Evolutionary conservation across 139 green algal species (phyloP).

Genomic region (Micromonas commoda): DNA sequence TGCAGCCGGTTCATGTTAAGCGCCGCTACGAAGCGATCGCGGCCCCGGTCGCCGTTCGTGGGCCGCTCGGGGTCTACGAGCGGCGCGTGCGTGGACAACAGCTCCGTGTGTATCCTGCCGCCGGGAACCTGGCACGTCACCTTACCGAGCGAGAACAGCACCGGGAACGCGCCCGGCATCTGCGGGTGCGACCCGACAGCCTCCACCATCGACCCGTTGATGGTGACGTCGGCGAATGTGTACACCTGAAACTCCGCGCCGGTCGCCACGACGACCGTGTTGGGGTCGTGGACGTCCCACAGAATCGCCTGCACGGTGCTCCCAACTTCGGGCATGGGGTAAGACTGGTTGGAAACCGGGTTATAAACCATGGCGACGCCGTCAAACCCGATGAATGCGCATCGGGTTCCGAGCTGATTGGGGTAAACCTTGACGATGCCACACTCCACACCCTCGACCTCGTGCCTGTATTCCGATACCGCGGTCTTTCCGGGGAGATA

Average conservation of each 20-base stretch:
- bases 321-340: conserved; percentile 37
- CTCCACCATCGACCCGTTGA: conserved; percentile 40
- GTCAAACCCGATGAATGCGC: conserved; percentile 57
- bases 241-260: conserved; percentile 40
- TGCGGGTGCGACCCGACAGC: conserved; percentile 42
- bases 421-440: conserved; percentile 51
- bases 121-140: conserved; percentile 48
- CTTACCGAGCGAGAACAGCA: conserved; percentile 44
- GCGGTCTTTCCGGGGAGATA: conserved; percentile 24
- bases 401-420: conserved; percentile 44
- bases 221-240: conserved; percentile 42
- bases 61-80: conserved; percentile 34
- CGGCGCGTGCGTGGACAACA: conserved; percentile 48
- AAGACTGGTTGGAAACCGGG: conserved; percentile 56
- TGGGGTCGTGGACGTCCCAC: conserved; percentile 57
- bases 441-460: conserved; percentile 43
- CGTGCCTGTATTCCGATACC: conserved; percentile 63
- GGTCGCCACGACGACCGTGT: conserved; percentile 50
- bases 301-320: conserved; percentile 42
- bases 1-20: conserved; percentile 37
- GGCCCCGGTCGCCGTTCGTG: not conserved
- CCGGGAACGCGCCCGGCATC: conserved; percentile 38
- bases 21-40: not conserved
- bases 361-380: conserved; percentile 53
- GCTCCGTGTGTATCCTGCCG: conserved; percentile 40